These are phyloP conservation scores for Gossypium ekmanianum DNA, from an alignment of 345 rosid genomes.

Conservation along the genomic window DNA sequence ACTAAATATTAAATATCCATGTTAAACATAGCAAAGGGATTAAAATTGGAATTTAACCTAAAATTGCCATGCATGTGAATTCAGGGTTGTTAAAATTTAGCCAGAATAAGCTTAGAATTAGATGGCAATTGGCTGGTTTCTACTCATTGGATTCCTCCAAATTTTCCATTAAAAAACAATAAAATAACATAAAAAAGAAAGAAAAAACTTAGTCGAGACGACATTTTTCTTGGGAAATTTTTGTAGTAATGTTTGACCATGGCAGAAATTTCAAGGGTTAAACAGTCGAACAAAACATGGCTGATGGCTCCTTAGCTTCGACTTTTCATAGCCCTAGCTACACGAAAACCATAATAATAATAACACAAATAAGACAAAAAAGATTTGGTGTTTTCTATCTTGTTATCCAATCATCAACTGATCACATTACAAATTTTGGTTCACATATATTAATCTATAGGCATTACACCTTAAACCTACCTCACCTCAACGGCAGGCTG, in stretches of 20 bases:
- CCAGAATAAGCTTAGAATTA: too few relatives aligned
- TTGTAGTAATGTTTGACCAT: slow-evolving; percentile 3
- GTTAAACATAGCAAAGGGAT: too few relatives aligned
- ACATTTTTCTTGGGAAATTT: neutral
- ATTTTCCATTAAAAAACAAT: neutral
- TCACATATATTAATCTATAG: neutral
- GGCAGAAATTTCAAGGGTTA: neutral
- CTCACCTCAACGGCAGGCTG: too few relatives aligned
- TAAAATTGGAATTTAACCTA: too few relatives aligned
- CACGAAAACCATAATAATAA: neutral
- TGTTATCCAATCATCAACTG: neutral
- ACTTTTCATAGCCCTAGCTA: neutral
- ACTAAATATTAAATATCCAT: too few relatives aligned
- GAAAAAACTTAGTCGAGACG: neutral
- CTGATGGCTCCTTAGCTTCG: neutral
- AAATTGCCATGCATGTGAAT: too few relatives aligned
- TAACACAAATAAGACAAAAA: neutral
- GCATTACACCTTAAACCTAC: too few relatives aligned
- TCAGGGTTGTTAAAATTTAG: too few relatives aligned
- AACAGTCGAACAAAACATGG: neutral
- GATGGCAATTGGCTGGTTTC: neutral
- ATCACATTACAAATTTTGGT: neutral
- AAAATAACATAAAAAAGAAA: neutral
- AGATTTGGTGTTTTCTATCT: neutral
- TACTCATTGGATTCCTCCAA: neutral